These are phyloP conservation scores for Rhodotorula mucilaginosa DNA, from an alignment of 1,284 basidiomycete species.

Conservation along the genomic window DNA sequence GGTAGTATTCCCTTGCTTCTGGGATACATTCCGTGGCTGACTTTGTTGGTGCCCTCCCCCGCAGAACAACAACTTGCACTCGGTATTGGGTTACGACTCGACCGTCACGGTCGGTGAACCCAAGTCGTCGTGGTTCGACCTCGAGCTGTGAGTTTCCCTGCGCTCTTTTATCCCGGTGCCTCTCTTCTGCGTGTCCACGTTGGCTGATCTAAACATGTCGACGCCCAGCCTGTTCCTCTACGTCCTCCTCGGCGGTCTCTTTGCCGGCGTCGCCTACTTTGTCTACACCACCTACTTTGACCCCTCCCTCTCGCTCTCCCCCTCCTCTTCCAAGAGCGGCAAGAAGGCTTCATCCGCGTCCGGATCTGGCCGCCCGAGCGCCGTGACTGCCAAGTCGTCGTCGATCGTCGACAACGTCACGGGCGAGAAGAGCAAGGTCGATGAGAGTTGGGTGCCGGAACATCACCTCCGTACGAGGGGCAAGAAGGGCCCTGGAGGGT, in stretches of 20 bases:
- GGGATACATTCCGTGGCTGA: too few species aligned
- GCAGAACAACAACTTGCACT: slow-evolving; percentile 27
- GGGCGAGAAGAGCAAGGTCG: slow-evolving; percentile 20
- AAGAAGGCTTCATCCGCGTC: too few species aligned
- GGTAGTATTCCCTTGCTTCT: not conserved
- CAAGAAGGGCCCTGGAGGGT: not conserved
- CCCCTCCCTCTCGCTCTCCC: slow-evolving; percentile 9
- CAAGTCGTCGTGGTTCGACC: slow-evolving; percentile 39
- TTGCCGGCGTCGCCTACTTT: slow-evolving; percentile 30
- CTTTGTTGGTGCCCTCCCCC: not conserved
- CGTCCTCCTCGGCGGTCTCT: slow-evolving; percentile 26
- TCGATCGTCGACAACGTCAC: slow-evolving; percentile 19
- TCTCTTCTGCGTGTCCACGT: not conserved
- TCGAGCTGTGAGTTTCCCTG: slow-evolving; percentile 31
- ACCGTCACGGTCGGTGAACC: slow-evolving; percentile 37
- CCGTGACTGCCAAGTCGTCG: slow-evolving; percentile 16
- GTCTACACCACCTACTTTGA: slow-evolving; percentile 35
- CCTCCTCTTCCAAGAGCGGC: slow-evolving; percentile 1
- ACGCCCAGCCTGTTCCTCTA: slow-evolving; percentile 37
- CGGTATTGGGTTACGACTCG: slow-evolving; percentile 37
- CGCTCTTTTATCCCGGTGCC: not conserved
- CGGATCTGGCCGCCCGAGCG: slow-evolving; percentile 4
- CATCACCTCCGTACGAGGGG: slow-evolving; percentile 32
- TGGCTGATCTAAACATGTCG: not conserved
- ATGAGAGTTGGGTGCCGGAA: slow-evolving; percentile 40